A percentile compares a stretch with the other conserved stretches of the same genome.
Evolutionary conservation across 352 stramenopile genomes (phyloP).

Genomic region (Phytophthora chlamydospora): DNA sequence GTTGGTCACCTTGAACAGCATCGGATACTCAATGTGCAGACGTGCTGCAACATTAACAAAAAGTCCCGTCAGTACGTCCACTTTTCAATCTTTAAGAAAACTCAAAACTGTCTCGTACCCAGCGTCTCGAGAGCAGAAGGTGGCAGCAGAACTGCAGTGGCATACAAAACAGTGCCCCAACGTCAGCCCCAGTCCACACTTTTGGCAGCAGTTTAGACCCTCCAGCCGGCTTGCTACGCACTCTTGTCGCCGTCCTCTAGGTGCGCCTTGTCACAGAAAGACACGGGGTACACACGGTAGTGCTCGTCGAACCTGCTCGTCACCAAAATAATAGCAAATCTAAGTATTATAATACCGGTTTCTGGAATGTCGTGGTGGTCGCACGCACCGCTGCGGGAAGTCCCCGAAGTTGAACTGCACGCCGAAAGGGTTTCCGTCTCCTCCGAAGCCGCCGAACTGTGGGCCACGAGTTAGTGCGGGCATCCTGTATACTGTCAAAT

Average conservation of each 20-base stretch:
- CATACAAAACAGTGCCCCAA: conserved; percentile 1
- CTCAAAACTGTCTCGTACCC: conserved; percentile 43
- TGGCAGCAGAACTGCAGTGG: conserved; percentile 90
- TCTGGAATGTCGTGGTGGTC: neutral
- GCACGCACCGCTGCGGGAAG: conserved; percentile 68
- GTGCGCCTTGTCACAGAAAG: conserved; percentile 87
- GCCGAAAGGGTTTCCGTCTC: conserved; percentile 81
- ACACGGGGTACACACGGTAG: conserved; percentile 88
- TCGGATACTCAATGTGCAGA: conserved; percentile 98
- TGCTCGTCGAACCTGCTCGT: conserved; percentile 80
- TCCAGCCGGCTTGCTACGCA: conserved; percentile 37
- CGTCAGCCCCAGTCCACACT: conserved; percentile 1
- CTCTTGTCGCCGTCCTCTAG: conserved; percentile 91
- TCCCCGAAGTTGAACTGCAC: conserved; percentile 84
- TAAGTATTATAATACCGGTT: neutral
- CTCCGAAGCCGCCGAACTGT: conserved; percentile 77
- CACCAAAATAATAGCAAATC: conserved; percentile 3
- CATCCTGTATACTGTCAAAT: no score
- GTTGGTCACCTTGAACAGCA: conserved; percentile 98
- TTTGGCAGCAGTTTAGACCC: neutral
- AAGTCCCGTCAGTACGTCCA: neutral
- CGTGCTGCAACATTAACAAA: conserved; percentile 49
- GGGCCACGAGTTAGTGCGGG: neutral
- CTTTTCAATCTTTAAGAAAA: neutral
- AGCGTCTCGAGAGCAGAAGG: conserved; percentile 98